phyloP scores from a whole-genome alignment of 2,329 filamentous ascomycete genomes.

The Penicillium corylophilum region DNA sequence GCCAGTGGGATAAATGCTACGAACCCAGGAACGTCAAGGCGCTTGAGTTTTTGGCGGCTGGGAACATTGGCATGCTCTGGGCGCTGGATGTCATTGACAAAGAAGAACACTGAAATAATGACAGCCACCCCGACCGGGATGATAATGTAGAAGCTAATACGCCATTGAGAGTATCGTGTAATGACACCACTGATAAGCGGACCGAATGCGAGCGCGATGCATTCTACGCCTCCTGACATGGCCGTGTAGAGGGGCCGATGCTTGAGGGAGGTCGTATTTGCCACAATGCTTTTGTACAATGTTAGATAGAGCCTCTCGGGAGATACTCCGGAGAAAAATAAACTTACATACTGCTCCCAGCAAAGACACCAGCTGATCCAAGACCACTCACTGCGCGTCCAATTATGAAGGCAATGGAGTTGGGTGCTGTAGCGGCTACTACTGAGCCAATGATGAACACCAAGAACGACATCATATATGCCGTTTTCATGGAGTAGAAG shows the following conservation, averaged over 20 bases:
- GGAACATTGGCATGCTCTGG: not conserved
- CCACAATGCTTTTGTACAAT: constrained; percentile 33
- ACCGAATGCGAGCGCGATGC: not conserved
- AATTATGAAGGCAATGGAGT: constrained; percentile 32
- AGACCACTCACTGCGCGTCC: constrained; percentile 36
- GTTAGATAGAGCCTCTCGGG: constrained; percentile 20
- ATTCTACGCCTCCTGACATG: not conserved
- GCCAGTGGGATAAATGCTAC: not conserved
- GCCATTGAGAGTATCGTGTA: not conserved
- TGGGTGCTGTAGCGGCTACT: constrained; percentile 30
- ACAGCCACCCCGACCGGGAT: not conserved
- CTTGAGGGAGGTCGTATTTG: constrained; percentile 18
- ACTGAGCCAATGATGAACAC: constrained; percentile 39
- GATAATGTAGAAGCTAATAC: not conserved
- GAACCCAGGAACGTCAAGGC: not conserved
- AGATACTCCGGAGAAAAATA: constrained; percentile 32
- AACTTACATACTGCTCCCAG: constrained; percentile 30
- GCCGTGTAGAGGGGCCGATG: not conserved
- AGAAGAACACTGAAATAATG: not conserved
- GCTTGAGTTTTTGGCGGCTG: not conserved
- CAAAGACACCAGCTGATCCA: constrained; percentile 26
- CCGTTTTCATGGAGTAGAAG: constrained; percentile 36
- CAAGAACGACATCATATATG: constrained; percentile 30
- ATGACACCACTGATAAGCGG: not conserved
- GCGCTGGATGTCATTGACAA: not conserved